phyloP scores from a whole-genome alignment of 257 asterid genomes.

The Plectranthus barbatus region DNA sequence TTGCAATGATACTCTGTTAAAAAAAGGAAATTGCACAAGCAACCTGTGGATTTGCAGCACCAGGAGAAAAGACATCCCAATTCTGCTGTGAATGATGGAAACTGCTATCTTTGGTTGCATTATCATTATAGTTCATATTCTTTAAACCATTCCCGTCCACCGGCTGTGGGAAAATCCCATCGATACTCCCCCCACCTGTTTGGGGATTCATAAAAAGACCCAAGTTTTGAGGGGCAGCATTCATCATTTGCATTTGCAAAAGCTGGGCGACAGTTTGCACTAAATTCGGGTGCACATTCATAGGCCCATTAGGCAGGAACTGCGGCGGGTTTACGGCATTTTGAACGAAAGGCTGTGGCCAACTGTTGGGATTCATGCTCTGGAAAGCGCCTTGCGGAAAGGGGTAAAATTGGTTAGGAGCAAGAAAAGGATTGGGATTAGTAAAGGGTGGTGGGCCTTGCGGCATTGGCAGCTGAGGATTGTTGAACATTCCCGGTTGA shows the following conservation, averaged over 20 bases:
- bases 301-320: slow-evolving; percentile 41
- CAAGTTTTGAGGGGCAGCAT: slow-evolving; percentile 30
- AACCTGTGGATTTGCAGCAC: slow-evolving; percentile 39
- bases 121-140: slow-evolving; percentile 23
- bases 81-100: slow-evolving; percentile 21
- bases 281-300: slow-evolving; percentile 29
- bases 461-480: slow-evolving; percentile 38
- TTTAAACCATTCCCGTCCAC: slow-evolving; percentile 23
- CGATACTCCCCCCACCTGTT: slow-evolving; percentile 22
- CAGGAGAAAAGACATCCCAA: slow-evolving; percentile 21
- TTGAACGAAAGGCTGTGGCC: slow-evolving; percentile 34
- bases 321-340: slow-evolving; percentile 35
- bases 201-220: slow-evolving; percentile 29
- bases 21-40: background rate
- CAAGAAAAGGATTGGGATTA: slow-evolving; percentile 29
- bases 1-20: too few species aligned
- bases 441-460: slow-evolving; percentile 21
- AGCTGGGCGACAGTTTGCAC: slow-evolving; percentile 50
- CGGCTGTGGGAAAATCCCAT: slow-evolving; percentile 29
- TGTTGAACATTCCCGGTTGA: slow-evolving; percentile 31
- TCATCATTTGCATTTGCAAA: slow-evolving; percentile 46
- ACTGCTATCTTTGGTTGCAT: slow-evolving; percentile 18
- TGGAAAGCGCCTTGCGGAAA: slow-evolving; percentile 35
- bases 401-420: slow-evolving; percentile 38
- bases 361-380: slow-evolving; percentile 18